Evolutionary conservation across 2,329 filamentous ascomycete genomes (phyloP).

Genomic region (Pyrenochaeta sp.): DNA sequence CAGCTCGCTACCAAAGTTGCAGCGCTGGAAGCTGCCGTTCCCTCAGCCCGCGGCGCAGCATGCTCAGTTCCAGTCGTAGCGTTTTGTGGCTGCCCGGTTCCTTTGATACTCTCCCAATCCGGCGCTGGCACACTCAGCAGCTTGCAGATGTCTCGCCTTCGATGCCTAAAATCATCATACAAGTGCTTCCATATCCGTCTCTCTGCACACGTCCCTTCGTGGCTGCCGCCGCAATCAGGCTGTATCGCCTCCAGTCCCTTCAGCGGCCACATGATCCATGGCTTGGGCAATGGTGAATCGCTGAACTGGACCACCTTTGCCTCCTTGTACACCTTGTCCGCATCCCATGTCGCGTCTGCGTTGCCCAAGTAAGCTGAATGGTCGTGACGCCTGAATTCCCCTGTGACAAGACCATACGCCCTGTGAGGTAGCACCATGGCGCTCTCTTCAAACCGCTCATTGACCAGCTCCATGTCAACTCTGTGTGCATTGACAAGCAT

Average conservation of each 20-base stretch:
- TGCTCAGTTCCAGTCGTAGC: constrained; percentile 32
- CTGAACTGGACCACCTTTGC: constrained; percentile 75
- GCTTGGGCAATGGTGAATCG: constrained; percentile 75
- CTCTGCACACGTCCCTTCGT: constrained; percentile 46
- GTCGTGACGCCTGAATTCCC: constrained; percentile 67
- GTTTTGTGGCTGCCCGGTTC: constrained; percentile 21
- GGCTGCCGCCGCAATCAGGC: constrained; percentile 52
- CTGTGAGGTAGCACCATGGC: constrained; percentile 72
- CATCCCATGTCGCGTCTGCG: constrained; percentile 65
- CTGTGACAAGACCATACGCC: constrained; percentile 67
- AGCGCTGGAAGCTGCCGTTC: constrained; percentile 1
- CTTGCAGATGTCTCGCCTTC: constrained; percentile 52
- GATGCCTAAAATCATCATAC: constrained; percentile 55
- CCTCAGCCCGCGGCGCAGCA: constrained; percentile 27
- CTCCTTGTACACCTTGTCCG: constrained; percentile 63
- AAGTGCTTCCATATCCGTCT: constrained; percentile 55
- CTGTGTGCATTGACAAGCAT: constrained; percentile 46
- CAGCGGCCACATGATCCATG: constrained; percentile 62
- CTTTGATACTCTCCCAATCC: constrained; percentile 46
- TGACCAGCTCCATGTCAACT: constrained; percentile 75
- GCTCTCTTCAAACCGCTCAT: constrained; percentile 66
- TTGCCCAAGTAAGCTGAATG: constrained; percentile 64
- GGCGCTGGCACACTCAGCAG: constrained; percentile 50
- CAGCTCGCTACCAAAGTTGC: constrained; percentile 4
- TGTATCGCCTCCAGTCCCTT: constrained; percentile 54